Conservation (phyloP, 2,329 filamentous ascomycete species). For the Aspergillus novoparasiticus region DNA sequence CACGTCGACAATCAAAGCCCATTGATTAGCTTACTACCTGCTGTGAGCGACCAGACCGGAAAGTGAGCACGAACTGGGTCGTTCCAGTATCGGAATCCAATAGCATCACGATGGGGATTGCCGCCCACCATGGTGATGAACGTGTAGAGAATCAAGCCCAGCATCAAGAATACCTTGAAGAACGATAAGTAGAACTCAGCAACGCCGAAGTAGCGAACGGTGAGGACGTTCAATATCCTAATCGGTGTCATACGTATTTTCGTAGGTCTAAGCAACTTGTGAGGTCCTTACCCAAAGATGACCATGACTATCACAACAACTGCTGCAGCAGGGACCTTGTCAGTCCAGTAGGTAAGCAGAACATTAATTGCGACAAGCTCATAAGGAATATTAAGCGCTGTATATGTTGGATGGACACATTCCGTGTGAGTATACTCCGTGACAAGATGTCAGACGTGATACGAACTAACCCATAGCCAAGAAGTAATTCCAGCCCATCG, state of each 20-base stretch:
- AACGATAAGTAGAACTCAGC: conserved; percentile 52
- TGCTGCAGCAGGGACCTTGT: conserved; percentile 41
- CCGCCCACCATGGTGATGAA: conserved; percentile 80
- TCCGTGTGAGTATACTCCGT: background rate
- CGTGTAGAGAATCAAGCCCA: conserved; percentile 50
- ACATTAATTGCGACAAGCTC: conserved; percentile 44
- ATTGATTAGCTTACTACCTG: background rate
- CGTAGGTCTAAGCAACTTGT: background rate
- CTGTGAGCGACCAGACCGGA: background rate
- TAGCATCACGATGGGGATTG: conserved; percentile 68
- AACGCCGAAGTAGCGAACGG: conserved; percentile 48
- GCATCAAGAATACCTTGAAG: conserved; percentile 42
- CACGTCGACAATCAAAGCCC: background rate
- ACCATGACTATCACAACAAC: conserved; percentile 42
- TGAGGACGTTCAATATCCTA: conserved; percentile 43
- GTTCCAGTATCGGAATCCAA: conserved; percentile 69
- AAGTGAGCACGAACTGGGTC: conserved; percentile 49
- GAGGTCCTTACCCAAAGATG: conserved; percentile 35
- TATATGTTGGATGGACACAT: background rate
- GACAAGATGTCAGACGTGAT: too few relatives aligned
- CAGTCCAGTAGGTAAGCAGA: conserved; percentile 42
- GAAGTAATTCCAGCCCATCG: conserved; percentile 35
- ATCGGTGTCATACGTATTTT: background rate
- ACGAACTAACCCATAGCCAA: conserved; percentile 24
- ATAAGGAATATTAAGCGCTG: conserved; percentile 34